Base-by-base conservation (phyloP, 1,284 basidiomycete genomes). In the Naganishia sp. region DNA sequence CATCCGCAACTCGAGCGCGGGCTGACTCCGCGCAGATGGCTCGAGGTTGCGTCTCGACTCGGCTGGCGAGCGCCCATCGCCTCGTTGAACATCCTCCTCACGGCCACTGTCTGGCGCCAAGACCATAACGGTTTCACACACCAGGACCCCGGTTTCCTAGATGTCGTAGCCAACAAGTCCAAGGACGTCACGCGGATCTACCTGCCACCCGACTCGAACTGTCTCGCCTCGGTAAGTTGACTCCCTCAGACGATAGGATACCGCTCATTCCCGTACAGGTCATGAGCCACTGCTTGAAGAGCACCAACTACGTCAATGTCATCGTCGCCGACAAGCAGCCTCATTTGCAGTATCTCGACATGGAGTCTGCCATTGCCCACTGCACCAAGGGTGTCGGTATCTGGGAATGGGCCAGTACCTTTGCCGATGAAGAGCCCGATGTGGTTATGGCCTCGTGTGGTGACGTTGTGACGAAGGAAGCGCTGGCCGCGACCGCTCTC, bases 131-230 rank as follows among this genome's bases (percentile, higher is more conserved):
- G 68, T 28, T 89, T 89, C 78, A 88, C 86, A 18, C 86, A 88
- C 72, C 88, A 90, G 76, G 89, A 90, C 70, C 90, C 89, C 1
- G 85, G 87, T 3, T 89, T 92, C 77, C 90, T 92, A 69, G 88
- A 88, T 48, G 86, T 87, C 2, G 82, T 92, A 10, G 84, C 91
- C 63, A 86, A 87, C 73, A 78, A 92, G 71, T 90, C 90, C 71
- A 83, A 88, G 13, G 79, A 79, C 42, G 82, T 86, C 64, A 88
- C 87, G 0, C 84, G 90, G 9, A 88, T 92, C 21, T 92, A 91
- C 75, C 81, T 92, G 28, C 90, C 90, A 0, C 89, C 90, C n/a
- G 90, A 92, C 72, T 87, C 88, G 11, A 91, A 92, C 75, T 90
- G 88, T 73, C 87, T 89, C 80, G 77, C 90, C 65, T 88, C 87